A percentile compares a stretch with the other conserved stretches of the same genome.
Conservation (phyloP, 2,329 filamentous ascomycete genomes). For the Incumbomyces delicatus region DNA sequence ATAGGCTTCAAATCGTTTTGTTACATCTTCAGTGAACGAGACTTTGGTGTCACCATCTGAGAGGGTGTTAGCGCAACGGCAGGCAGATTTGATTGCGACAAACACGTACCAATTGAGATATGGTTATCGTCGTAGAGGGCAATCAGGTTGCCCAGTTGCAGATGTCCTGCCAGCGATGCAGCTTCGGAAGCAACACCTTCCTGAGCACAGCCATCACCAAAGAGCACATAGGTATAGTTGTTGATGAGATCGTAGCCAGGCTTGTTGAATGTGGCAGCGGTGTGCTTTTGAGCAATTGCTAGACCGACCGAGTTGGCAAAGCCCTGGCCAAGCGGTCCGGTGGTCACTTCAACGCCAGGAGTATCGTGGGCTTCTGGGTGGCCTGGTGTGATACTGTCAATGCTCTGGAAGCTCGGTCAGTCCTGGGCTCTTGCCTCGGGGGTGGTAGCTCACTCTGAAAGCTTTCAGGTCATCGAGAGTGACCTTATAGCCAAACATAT, state of each 20-base stretch:
- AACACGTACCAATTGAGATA: conserved; percentile 62
- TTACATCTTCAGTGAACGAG: conserved; percentile 93
- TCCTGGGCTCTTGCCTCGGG: conserved; percentile 33
- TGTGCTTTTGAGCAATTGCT: conserved; percentile 91
- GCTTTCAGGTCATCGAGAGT: conserved; percentile 85
- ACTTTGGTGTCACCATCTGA: conserved; percentile 87
- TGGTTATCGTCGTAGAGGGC: conserved; percentile 98
- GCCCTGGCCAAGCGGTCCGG: conserved; percentile 93
- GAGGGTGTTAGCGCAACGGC: not conserved
- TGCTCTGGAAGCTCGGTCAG: conserved; percentile 38
- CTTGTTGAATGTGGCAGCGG: conserved; percentile 90
- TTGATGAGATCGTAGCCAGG: conserved; percentile 80
- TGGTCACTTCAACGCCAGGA: conserved; percentile 94
- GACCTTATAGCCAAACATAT: conserved; percentile 85
- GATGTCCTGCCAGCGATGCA: conserved; percentile 82
- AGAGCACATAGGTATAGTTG: conserved; percentile 96
- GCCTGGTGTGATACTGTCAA: conserved; percentile 79
- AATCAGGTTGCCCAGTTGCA: conserved; percentile 96
- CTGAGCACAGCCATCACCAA: conserved; percentile 97
- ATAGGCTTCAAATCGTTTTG: conserved; percentile 90
- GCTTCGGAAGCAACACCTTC: conserved; percentile 95
- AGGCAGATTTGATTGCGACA: not conserved
- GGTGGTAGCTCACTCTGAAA: conserved; percentile 68
- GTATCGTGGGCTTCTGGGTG: conserved; percentile 97
- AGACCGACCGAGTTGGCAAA: conserved; percentile 96